A percentile compares a stretch with the other conserved stretches of the same genome.
phyloP scores from a whole-genome alignment of 2,329 filamentous ascomycete species.

The Chaetomiaceae sp. region DNA sequence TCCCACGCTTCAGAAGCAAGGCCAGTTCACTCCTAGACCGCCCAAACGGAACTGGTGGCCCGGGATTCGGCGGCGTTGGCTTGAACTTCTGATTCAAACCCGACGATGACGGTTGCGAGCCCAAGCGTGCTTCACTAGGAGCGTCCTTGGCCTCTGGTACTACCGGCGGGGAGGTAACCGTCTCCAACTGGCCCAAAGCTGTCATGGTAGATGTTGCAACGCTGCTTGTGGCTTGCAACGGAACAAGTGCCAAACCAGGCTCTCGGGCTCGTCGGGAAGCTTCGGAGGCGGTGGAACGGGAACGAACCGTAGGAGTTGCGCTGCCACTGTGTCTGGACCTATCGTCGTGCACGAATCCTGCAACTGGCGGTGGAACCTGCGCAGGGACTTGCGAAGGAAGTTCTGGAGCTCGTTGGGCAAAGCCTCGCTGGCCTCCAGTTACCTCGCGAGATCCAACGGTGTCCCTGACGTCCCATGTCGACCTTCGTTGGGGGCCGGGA shows the following conservation, averaged over 20 bases:
- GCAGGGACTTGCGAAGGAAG: not conserved
- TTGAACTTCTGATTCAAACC: conserved; percentile 38
- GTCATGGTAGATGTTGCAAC: conserved; percentile 24
- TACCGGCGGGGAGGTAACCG: conserved; percentile 16
- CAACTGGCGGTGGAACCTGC: conserved; percentile 14
- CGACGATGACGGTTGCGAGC: conserved; percentile 27
- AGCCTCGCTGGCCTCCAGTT: not conserved
- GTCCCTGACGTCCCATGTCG: conserved; percentile 16
- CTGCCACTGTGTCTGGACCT: not conserved
- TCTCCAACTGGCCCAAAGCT: conserved; percentile 27
- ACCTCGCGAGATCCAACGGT: not conserved
- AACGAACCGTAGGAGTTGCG: conserved; percentile 18
- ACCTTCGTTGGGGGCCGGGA: conserved; percentile 10
- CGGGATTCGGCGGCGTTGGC: conserved; percentile 46
- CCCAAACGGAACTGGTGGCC: conserved; percentile 46
- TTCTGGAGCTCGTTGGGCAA: not conserved
- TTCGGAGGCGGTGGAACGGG: conserved; percentile 18
- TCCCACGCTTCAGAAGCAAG: conserved; percentile 53
- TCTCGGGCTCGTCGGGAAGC: conserved; percentile 9
- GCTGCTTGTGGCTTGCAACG: conserved; percentile 19
- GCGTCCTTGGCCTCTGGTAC: conserved; percentile 23
- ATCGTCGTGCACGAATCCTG: conserved; percentile 22
- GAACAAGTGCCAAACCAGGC: conserved; percentile 16
- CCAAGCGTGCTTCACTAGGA: conserved; percentile 15
- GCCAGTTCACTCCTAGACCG: conserved; percentile 58